Conservation (phyloP, 306 rosid genomes). For the Prunus kanzakura region DNA sequence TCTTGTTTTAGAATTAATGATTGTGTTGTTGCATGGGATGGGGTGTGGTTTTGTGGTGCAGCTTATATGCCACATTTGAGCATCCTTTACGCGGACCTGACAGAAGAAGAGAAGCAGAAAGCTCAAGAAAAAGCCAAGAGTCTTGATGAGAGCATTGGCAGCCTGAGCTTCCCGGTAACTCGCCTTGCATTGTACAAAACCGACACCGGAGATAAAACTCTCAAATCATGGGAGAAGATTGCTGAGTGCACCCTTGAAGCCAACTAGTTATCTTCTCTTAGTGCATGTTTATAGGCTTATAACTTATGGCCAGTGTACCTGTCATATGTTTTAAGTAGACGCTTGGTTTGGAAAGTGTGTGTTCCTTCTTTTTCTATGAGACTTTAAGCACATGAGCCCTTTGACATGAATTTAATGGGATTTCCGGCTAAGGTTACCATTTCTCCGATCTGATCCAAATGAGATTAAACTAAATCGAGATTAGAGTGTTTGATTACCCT, state of each 20-base stretch:
- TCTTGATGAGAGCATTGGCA: constrained; percentile 46
- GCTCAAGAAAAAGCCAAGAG: constrained; percentile 51
- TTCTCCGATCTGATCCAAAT: too few relatives aligned
- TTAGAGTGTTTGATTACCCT: not conserved
- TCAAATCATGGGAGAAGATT: constrained; percentile 83
- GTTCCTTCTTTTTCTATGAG: not conserved
- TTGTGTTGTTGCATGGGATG: not conserved
- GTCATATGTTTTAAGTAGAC: not conserved
- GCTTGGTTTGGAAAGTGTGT: not conserved
- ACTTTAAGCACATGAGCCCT: not conserved
- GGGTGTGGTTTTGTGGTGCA: constrained; percentile 22
- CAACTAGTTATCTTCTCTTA: constrained; percentile 28
- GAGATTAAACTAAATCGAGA: too few relatives aligned
- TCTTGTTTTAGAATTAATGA: not conserved
- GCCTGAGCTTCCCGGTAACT: constrained; percentile 56
- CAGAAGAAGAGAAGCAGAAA: constrained; percentile 67
- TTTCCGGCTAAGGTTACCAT: not conserved
- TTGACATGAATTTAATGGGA: not conserved
- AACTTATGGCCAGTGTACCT: not conserved
- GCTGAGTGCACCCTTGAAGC: constrained; percentile 52
- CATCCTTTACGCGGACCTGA: constrained; percentile 62
- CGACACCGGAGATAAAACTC: constrained; percentile 62
- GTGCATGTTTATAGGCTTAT: not conserved
- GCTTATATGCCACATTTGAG: constrained; percentile 89
- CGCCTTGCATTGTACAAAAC: constrained; percentile 82